These are phyloP conservation scores for Boletus huronensis DNA, from an alignment of 768 basidiomycete genomes.

Conservation along the genomic window DNA sequence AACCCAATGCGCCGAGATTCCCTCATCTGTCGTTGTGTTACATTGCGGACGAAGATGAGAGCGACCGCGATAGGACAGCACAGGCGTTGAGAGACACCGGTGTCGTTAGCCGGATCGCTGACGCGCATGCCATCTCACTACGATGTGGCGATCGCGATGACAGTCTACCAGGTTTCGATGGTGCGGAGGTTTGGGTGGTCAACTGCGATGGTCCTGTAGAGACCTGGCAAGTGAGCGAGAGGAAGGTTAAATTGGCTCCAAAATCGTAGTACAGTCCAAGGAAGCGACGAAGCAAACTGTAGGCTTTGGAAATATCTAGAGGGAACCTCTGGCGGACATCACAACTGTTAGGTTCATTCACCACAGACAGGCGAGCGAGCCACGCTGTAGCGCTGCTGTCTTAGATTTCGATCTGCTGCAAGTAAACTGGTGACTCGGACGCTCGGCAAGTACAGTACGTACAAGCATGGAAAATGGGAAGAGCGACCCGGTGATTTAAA, in stretches of 20 bases:
- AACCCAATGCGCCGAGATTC: conserved; percentile 52
- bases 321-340: background rate
- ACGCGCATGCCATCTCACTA: conserved; percentile 20
- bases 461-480: background rate
- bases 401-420: background rate
- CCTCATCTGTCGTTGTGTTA: conserved; percentile 78
- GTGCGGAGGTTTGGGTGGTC: conserved; percentile 56
- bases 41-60: conserved; percentile 60
- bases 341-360: background rate
- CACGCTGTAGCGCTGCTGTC: too few species aligned
- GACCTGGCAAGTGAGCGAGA: conserved; percentile 48
- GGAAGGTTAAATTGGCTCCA: conserved; percentile 29
- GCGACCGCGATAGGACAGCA: conserved; percentile 48
- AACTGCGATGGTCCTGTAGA: conserved; percentile 59
- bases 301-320: background rate
- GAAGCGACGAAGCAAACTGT: background rate
- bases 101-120: conserved; percentile 32
- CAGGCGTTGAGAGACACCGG: conserved; percentile 39
- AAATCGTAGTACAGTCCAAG: background rate
- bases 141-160: conserved; percentile 21
- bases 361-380: background rate
- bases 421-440: too few species aligned
- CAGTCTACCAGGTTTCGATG: conserved; percentile 43
- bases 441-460: too few species aligned
- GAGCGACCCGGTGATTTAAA: background rate